Base-by-base conservation (phyloP, 1,139 yeast genomes). In the Diutina pseudorugosa region DNA sequence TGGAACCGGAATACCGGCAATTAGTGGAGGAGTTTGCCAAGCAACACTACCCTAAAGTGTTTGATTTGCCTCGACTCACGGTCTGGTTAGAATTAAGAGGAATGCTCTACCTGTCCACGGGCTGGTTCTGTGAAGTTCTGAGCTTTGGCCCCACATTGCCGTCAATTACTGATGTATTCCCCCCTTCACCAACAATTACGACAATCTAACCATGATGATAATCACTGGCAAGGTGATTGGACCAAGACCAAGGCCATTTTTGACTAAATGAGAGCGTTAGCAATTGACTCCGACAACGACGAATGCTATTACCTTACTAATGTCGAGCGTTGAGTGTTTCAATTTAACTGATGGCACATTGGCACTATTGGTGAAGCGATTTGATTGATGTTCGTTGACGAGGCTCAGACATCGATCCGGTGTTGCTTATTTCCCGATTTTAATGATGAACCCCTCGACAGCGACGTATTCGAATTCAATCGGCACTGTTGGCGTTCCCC, bases 71-170 rank as follows among this genome's bases (percentile, higher is more conserved):
- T 25, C 68, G 73, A 54, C 59, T 71, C 43, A 67, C 71, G 12
- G 80, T 80, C 2, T 70, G 77, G 65, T 59, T 84, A 30, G 62
- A 72, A 19, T 80, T 83, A 0, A 89, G 89, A 0, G 82, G 83
- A 51, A 79, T 82, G 83, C 64, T 85, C 40, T 85, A 79, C 59
- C 63, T 85, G 21, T 91, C 93, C 0, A 77, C 86, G 1, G 89
- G 91, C 1, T 85, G 91, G 91, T 85, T 85, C 61, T 91, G 84
- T 62, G 93, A 85, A 62, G 93, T 85, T 1, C 77, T 85, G 27
- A 82, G 88, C n/a, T 82, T 71, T 62, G 82, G 84, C 67, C 73
- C 4, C 91, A 85, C 61, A 69, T 78, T 51, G 90, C 90, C 0
- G 59, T 83, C 6, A 85, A 85, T 61, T 84, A 83, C 63, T 85